Conservation (phyloP, 1,284 basidiomycete species). For the Rhodotorula sp. region DNA sequence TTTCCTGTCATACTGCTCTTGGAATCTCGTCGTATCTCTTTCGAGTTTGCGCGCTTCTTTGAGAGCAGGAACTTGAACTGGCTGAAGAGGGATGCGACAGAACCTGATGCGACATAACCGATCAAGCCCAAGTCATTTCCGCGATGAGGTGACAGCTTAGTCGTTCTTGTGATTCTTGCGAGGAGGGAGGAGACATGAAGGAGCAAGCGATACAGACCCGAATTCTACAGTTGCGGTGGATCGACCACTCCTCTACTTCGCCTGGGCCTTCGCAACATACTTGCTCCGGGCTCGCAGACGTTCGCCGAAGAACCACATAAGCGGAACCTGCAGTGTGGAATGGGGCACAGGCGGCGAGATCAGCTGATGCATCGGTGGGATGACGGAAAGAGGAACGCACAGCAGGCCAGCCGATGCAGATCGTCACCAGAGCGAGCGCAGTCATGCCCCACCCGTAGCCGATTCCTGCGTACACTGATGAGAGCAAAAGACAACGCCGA, state of each 20-base stretch:
- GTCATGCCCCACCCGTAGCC: constrained; percentile 50
- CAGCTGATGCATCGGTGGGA: not conserved
- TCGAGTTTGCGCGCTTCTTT: too few species aligned
- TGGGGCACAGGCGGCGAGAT: not conserved
- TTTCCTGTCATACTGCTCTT: too few species aligned
- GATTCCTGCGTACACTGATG: constrained; percentile 43
- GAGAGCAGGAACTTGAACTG: too few species aligned
- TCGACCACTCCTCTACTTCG: not conserved
- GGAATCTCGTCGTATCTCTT: too few species aligned
- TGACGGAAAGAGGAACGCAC: constrained; percentile 32
- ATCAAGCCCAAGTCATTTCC: too few species aligned
- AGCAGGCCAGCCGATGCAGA: constrained; percentile 48
- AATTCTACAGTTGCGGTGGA: not conserved
- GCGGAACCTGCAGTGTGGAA: not conserved
- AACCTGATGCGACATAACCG: too few species aligned
- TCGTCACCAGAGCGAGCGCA: constrained; percentile 46
- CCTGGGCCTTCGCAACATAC: constrained; percentile 7
- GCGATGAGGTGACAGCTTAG: too few species aligned
- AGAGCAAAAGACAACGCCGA: not conserved
- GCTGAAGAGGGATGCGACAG: too few species aligned
- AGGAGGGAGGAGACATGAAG: not conserved
- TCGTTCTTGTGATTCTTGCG: not conserved
- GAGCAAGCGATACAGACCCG: not conserved
- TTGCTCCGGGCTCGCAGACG: constrained; percentile 16
- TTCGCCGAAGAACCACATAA: constrained; percentile 30